Evolutionary conservation across 768 basidiomycete species (phyloP).

Genomic region (Trametes coccinea): DNA sequence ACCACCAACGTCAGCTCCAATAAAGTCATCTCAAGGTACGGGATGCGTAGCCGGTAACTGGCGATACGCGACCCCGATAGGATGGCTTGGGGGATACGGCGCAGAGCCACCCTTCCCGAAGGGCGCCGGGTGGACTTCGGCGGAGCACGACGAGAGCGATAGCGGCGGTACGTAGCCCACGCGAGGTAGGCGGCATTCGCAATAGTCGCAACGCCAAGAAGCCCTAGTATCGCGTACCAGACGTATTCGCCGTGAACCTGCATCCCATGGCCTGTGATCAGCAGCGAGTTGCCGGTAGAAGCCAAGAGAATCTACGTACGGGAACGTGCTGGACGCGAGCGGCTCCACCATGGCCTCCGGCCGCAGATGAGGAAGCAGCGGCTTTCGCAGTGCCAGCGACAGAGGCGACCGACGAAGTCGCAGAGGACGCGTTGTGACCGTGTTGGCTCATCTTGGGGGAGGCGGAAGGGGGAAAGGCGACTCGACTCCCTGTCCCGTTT

Average conservation of each 20-base stretch:
- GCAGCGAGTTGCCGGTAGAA: neutral
- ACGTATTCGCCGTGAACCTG: conserved; percentile 7
- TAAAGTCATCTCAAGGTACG: conserved; percentile 27
- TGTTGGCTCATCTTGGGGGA: neutral
- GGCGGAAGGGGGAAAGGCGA: neutral
- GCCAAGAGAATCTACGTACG: neutral
- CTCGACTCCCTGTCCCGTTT: neutral
- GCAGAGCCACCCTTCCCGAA: conserved; percentile 18
- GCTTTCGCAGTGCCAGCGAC: neutral
- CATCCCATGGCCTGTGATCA: neutral
- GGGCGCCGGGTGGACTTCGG: neutral
- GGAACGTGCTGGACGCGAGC: neutral
- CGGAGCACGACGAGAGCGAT: neutral
- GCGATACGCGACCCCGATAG: conserved; percentile 30
- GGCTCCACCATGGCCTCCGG: neutral
- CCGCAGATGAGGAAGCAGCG: neutral
- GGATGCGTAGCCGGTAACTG: conserved; percentile 33
- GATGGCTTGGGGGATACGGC: conserved; percentile 28
- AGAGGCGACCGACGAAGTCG: neutral
- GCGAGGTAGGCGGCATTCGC: conserved; percentile 19
- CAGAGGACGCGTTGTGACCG: neutral
- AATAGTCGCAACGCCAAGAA: conserved; percentile 19
- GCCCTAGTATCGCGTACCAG: conserved; percentile 6
- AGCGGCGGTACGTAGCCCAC: conserved; percentile 22
- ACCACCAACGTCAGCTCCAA: conserved; percentile 31